phyloP scores from a whole-genome alignment of 176 grass and related monocot genomes.

The Ensete glaucum region DNA sequence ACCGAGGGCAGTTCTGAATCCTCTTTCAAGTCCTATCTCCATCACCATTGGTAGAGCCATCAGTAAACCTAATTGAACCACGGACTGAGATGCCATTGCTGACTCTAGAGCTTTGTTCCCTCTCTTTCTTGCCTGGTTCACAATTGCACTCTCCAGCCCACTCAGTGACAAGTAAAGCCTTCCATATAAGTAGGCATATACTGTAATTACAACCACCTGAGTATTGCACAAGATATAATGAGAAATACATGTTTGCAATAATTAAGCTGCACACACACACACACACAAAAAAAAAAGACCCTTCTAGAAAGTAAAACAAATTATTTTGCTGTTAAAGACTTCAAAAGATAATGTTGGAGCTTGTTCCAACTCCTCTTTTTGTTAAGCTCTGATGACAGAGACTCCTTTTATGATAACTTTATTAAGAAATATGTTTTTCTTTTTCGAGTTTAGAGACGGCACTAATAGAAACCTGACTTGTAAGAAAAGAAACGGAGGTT shows the following conservation, averaged over 20 bases:
- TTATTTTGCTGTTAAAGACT: no score
- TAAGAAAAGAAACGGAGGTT: not conserved
- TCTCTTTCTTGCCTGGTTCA: constrained; percentile 47
- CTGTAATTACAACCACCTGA: constrained; percentile 56
- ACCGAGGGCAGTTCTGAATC: constrained; percentile 51
- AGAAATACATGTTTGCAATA: no score
- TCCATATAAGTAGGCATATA: constrained; percentile 63
- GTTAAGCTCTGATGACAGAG: no score
- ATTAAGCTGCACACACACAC: no score
- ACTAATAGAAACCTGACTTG: not conserved
- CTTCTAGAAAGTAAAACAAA: no score
- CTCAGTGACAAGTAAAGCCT: constrained; percentile 62
- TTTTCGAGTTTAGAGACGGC: not conserved
- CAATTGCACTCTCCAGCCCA: constrained; percentile 53
- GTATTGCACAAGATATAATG: constrained; percentile 6
- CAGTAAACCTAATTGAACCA: constrained; percentile 54
- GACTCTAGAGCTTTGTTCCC: constrained; percentile 42
- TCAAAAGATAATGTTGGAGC: no score
- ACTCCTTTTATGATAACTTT: no score
- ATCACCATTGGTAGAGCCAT: constrained; percentile 59
- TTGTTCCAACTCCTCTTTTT: no score
- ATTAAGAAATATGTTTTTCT: no score
- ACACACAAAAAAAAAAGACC: no score
- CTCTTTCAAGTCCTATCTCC: constrained; percentile 62
- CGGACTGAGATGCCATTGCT: constrained; percentile 62